A percentile compares a stretch with the other conserved stretches of the same genome.
Conservation (phyloP, 768 basidiomycete genomes). For the Macrolepiota dolichaula region DNA sequence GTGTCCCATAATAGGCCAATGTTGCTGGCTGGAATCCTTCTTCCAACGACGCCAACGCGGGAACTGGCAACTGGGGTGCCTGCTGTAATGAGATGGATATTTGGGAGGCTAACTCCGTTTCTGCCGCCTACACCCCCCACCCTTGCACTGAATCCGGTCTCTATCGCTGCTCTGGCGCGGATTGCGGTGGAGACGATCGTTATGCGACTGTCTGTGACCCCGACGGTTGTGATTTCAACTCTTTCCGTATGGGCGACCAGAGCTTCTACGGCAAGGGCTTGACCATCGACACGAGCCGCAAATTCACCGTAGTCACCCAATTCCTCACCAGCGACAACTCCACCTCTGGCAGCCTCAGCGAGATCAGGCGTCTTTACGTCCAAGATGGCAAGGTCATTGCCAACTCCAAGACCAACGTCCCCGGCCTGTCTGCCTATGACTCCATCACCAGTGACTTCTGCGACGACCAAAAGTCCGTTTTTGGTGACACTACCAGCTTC, state of each 20-base stretch:
- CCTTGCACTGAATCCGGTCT: conserved; percentile 29
- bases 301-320: conserved; percentile 29
- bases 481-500: conserved; percentile 26
- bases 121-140: conserved; percentile 39
- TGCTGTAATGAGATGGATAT: conserved; percentile 46
- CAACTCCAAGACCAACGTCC: conserved; percentile 29
- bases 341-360: conserved; percentile 24
- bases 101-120: conserved; percentile 41
- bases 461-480: conserved; percentile 29
- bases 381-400: conserved; percentile 35
- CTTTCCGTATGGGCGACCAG: conserved; percentile 39
- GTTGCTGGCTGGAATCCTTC: conserved; percentile 7
- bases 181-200: conserved; percentile 22
- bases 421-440: conserved; percentile 28
- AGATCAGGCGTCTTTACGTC: conserved; percentile 20
- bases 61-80: conserved; percentile 32
- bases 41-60: conserved; percentile 27
- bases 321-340: conserved; percentile 38
- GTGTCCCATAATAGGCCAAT: conserved; percentile 5
- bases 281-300: conserved; percentile 23
- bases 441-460: conserved; percentile 36
- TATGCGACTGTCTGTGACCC: conserved; percentile 34
- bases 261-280: conserved; percentile 35
- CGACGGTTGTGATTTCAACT: conserved; percentile 49
- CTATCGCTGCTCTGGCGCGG: conserved; percentile 29